Base-by-base conservation (phyloP, 2,329 filamentous ascomycete genomes). In the Exophiala dermatitidis region DNA sequence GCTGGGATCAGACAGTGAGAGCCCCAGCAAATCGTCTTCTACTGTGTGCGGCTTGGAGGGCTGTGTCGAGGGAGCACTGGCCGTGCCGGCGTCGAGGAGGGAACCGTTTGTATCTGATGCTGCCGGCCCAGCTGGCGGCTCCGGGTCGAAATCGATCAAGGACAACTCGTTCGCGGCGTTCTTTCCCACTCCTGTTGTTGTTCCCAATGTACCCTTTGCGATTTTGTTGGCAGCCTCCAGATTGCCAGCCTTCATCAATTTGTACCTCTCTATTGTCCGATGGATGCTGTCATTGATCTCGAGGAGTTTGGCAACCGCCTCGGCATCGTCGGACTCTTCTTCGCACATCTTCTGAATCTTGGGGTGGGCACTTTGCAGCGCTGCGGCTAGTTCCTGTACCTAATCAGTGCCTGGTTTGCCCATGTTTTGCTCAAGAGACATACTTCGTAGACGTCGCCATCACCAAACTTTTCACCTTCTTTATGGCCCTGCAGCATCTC, bases 281-380 rank as follows among this genome's bases (percentile, higher is more conserved):
- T 97, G 88, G 80, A 98, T 98, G 72, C 90, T 96, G 71, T 98
- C 93, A 68, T 98, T 98, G 66, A 98, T 97, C 68, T 97, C 90
- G 52, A 98, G 79, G 7, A 98, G 77, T 71, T 95, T 95, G 41
- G 90, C 88, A 4, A 98, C 93, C 3, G 93, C 93, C 73, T 96
- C 93, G 57, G 90, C 84, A 66, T 98, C 93, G 57, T 97, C 91
- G 7, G 90, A 96, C 67, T 98, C 93, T 70, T 98, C 93, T 70
- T 97, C 91, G 66, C 91, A 97, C 91, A 98, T 98, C 73, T 89
- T 96, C 68, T 97, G 91, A 60, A 98, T 97, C 74, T 98, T 98
- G 5, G 93, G 93, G 65, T 98, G 93, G 2, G 93, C 93, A 66
- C 86, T 96, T 68, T 89, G 88, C 43, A 98, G 77, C 6, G 93